Evolutionary conservation across 352 stramenopile genomes (phyloP).

Genomic region (Phytophthora crassamura): DNA sequence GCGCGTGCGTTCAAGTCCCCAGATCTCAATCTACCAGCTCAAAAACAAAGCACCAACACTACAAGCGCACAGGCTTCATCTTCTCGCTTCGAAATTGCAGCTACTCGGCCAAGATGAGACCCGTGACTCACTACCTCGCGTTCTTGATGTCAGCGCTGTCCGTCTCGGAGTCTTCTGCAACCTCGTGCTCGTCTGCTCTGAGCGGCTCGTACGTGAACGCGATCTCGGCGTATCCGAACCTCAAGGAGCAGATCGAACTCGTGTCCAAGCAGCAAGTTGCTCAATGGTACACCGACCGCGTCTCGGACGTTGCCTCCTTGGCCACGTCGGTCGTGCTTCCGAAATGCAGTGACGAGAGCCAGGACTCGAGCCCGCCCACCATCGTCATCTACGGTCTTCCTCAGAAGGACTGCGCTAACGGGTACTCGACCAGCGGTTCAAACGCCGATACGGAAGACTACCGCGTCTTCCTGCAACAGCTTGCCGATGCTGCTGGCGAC

Average conservation of each 20-base stretch:
- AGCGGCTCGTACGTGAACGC: slow-evolving; percentile 38
- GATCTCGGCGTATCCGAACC: slow-evolving; percentile 35
- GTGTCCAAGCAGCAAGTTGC: slow-evolving; percentile 45
- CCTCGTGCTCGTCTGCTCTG: slow-evolving; percentile 15
- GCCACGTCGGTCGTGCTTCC: slow-evolving; percentile 34
- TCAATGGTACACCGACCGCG: slow-evolving; percentile 63
- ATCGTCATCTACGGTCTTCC: slow-evolving; percentile 70
- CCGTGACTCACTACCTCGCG: slow-evolving; percentile 21
- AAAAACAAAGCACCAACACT: slow-evolving; percentile 8
- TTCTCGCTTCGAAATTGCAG: slow-evolving; percentile 5
- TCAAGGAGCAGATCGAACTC: slow-evolving; percentile 46
- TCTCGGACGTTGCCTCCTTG: slow-evolving; percentile 25
- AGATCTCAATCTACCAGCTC: slow-evolving; percentile 23
- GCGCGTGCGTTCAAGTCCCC: background rate
- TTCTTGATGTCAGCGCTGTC: slow-evolving; percentile 24
- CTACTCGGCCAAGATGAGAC: slow-evolving; percentile 23
- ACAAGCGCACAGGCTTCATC: background rate
- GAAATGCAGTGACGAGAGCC: slow-evolving; percentile 13
- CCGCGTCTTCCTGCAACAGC: slow-evolving; percentile 45
- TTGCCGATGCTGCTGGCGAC: slow-evolving; percentile 36
- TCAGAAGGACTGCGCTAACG: slow-evolving; percentile 61
- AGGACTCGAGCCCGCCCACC: slow-evolving; percentile 29
- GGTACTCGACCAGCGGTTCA: slow-evolving; percentile 45
- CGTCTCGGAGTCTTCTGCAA: slow-evolving; percentile 7
- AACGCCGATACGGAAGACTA: slow-evolving; percentile 48